Evolutionary conservation across 2,329 filamentous ascomycete species (phyloP).

Genomic region (Aspergillus texensis): DNA sequence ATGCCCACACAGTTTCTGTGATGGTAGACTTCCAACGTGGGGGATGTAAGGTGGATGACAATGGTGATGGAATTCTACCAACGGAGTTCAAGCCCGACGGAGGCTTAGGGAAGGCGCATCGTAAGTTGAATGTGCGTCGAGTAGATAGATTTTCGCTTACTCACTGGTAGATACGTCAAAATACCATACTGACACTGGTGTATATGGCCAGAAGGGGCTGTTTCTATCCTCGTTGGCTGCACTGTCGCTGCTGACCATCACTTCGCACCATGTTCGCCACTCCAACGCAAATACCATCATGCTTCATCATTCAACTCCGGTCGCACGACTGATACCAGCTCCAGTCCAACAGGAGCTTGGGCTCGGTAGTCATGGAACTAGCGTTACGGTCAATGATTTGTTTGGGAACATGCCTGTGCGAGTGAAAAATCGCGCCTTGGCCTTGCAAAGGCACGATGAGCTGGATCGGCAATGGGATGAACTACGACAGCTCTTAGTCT

Average conservation of each 20-base stretch:
- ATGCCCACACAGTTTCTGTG: conserved; percentile 68
- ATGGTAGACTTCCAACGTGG: conserved; percentile 75
- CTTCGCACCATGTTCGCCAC: conserved; percentile 63
- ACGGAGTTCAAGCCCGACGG: conserved; percentile 71
- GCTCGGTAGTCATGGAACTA: conserved; percentile 69
- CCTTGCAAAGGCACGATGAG: conserved; percentile 54
- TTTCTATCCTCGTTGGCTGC: conserved; percentile 78
- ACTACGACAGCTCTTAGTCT: conserved; percentile 61
- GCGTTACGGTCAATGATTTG: conserved; percentile 73
- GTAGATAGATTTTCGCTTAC: background rate
- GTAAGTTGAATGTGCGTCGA: conserved; percentile 47
- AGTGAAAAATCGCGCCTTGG: conserved; percentile 72
- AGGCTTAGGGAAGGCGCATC: conserved; percentile 71
- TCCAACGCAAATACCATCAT: conserved; percentile 63
- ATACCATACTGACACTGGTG: conserved; percentile 48
- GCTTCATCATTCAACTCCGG: conserved; percentile 68
- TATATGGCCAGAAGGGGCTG: conserved; percentile 69
- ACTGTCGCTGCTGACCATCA: conserved; percentile 75
- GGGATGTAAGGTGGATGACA: conserved; percentile 78
- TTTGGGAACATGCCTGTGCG: conserved; percentile 92
- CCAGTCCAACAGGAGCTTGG: conserved; percentile 60
- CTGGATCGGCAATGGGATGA: conserved; percentile 66
- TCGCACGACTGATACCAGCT: conserved; percentile 67
- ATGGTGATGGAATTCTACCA: conserved; percentile 76
- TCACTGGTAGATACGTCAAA: conserved; percentile 75